Evolutionary conservation across 352 stramenopile genomes (phyloP), one percentile per base, ranked within the genome.

Genomic region (Pythium dissotocum): DNA sequence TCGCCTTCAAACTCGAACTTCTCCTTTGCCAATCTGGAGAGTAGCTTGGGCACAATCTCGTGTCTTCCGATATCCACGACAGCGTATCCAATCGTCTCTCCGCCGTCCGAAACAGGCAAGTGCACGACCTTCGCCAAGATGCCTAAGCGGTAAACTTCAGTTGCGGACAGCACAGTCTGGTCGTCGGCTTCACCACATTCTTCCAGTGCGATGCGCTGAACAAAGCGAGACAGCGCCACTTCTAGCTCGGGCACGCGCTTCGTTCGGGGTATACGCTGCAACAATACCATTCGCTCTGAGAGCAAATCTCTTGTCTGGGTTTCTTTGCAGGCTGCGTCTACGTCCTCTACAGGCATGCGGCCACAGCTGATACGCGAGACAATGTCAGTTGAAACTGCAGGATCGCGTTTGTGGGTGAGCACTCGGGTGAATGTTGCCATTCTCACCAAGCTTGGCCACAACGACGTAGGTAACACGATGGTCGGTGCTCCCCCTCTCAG

Each of bases 161-260:
- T 79, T 6, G 86, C 86, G 12, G 83, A 92, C 48, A 84, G 81
- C 21, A 91, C 85, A 35, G 80, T 93, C 52, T 89, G 80, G 58
- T 93, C 85, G 42, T 93, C 85, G 4, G 82, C 82, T 76, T 91
- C 85, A 8, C 85, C 85, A 38, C 83, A 93, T 46, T 90, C 84
- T 57, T 93, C 81, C 21, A 91, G 73, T 30, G 83, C 82, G 14
- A 92, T 59, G 51, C 88, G 85, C 16, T 83, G 69, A 28, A 93
- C 69, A 54, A 83, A 91, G 6, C 79, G 82, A 32, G 83, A 88
- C 6, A 93, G 28, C 1, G 72, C 75, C 6, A 56, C 35, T 40
- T 72, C 52, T 24, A 93, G 62, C 9, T 84, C 76, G 1, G 64
- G 57, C 26, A 87, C 56, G 52, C 77, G 75, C n/a, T 60, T 66